Evolutionary conservation across 192 early-diverging fungal genomes (phyloP).

Genomic region (Chytriomyces sp.): DNA sequence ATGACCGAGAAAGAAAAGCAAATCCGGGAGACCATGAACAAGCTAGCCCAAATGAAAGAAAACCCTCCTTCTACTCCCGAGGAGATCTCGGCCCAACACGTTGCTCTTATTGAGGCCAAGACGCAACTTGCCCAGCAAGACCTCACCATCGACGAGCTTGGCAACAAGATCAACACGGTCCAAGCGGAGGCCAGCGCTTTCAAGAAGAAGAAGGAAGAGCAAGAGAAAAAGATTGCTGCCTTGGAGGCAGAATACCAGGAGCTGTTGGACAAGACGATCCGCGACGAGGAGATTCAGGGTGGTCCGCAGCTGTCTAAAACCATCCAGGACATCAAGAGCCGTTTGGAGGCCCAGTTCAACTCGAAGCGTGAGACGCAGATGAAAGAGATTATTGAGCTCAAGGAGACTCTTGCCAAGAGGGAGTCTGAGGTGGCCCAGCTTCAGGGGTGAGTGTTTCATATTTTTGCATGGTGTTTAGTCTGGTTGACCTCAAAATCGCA

Average conservation of each 20-base stretch:
- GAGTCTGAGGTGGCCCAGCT: slow-evolving; percentile 41
- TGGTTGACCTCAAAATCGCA: background rate
- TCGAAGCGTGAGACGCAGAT: slow-evolving; percentile 75
- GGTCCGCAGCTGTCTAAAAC: slow-evolving; percentile 46
- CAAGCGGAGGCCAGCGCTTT: slow-evolving; percentile 61
- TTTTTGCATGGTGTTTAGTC: background rate
- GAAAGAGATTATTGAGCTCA: slow-evolving; percentile 73
- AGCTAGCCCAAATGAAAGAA: slow-evolving; percentile 66
- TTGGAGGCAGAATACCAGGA: slow-evolving; percentile 85
- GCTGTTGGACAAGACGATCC: slow-evolving; percentile 75
- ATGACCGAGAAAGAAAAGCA: slow-evolving; percentile 77
- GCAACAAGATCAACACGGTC: slow-evolving; percentile 23
- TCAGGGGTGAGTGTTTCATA: slow-evolving; percentile 28
- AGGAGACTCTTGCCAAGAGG: slow-evolving; percentile 68
- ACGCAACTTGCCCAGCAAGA: slow-evolving; percentile 64
- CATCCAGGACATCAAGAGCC: slow-evolving; percentile 70
- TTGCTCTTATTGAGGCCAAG: slow-evolving; percentile 72
- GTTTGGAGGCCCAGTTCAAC: slow-evolving; percentile 83
- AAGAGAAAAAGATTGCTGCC: slow-evolving; percentile 67
- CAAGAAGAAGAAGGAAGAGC: slow-evolving; percentile 62
- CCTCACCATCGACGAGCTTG: slow-evolving; percentile 59
- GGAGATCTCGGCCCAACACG: slow-evolving; percentile 67
- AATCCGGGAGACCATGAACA: slow-evolving; percentile 67
- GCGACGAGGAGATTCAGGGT: slow-evolving; percentile 56
- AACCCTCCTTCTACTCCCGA: slow-evolving; percentile 56